A percentile compares a stretch with the other conserved stretches of the same genome.
Conservation (phyloP, 805 yeast species). For the Blastobotrys terrestris region DNA sequence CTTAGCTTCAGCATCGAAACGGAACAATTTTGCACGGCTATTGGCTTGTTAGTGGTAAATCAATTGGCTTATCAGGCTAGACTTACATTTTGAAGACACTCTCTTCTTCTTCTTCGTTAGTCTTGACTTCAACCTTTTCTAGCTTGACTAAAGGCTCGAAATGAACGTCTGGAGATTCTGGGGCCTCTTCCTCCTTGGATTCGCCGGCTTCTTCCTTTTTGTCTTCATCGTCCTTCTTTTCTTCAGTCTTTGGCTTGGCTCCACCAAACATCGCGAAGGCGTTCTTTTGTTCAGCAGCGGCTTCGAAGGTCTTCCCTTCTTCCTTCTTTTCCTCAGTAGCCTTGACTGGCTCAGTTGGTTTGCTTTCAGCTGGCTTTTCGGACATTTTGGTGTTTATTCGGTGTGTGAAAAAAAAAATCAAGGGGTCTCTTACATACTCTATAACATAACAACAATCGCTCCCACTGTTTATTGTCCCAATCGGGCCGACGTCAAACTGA, state of each 20-base stretch:
- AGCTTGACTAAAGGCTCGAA: constrained; percentile 94
- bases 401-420: not conserved
- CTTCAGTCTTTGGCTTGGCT: constrained; percentile 64
- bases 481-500: not conserved
- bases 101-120: constrained; percentile 89
- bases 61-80: not conserved
- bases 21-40: constrained; percentile 83
- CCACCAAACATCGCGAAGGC: constrained; percentile 90
- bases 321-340: constrained; percentile 6
- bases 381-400: constrained; percentile 2
- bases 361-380: constrained; percentile 12
- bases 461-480: not conserved
- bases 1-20: constrained; percentile 72
- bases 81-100: constrained; percentile 63
- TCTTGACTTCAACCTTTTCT: constrained; percentile 93
- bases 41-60: not conserved
- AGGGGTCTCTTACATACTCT: not conserved
- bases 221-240: constrained; percentile 33
- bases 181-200: constrained; percentile 48
- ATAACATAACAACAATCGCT: not conserved
- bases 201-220: constrained; percentile 38
- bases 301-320: constrained; percentile 14
- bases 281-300: constrained; percentile 37
- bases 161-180: constrained; percentile 78
- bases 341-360: constrained; percentile 11